These are phyloP conservation scores for Parietichytrium sp. DNA, from an alignment of 108 stramenopile species.

Conservation along the genomic window DNA sequence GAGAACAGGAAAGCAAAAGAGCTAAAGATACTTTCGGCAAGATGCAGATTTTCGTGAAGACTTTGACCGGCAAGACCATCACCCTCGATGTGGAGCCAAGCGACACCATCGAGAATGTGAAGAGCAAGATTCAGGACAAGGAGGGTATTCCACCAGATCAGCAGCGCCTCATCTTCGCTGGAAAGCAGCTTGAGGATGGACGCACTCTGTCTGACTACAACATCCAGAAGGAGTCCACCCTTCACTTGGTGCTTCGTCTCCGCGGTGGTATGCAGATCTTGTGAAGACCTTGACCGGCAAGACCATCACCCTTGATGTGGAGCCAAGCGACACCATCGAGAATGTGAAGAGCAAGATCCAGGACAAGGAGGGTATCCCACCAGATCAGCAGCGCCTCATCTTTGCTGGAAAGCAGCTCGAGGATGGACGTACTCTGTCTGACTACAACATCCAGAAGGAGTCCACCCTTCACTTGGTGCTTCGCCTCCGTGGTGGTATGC, in stretches of 20 bases:
- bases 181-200: constrained; percentile 88
- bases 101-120: constrained; percentile 83
- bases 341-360: constrained; percentile 98
- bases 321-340: constrained; percentile 97
- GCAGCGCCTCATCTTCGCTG: constrained; percentile 89
- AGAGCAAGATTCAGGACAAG: constrained; percentile 44
- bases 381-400: constrained; percentile 91
- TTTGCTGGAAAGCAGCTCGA: constrained; percentile 93
- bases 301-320: constrained; percentile 98
- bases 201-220: constrained; percentile 86
- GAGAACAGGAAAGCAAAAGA: no score
- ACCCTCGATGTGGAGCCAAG: constrained; percentile 96
- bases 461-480: constrained; percentile 91
- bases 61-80: constrained; percentile 94
- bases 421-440: constrained; percentile 82
- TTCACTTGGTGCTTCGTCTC: constrained; percentile 91
- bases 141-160: constrained; percentile 53
- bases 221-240: constrained; percentile 91
- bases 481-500: constrained; percentile 61
- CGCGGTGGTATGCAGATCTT: constrained; percentile 61
- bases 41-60: constrained; percentile 70
- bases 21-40: no score
- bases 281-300: constrained; percentile 94
- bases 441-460: constrained; percentile 95
- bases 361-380: constrained; percentile 98